Conservation (phyloP, 331 rosid genomes). For the Pyrus hybrid region DNA sequence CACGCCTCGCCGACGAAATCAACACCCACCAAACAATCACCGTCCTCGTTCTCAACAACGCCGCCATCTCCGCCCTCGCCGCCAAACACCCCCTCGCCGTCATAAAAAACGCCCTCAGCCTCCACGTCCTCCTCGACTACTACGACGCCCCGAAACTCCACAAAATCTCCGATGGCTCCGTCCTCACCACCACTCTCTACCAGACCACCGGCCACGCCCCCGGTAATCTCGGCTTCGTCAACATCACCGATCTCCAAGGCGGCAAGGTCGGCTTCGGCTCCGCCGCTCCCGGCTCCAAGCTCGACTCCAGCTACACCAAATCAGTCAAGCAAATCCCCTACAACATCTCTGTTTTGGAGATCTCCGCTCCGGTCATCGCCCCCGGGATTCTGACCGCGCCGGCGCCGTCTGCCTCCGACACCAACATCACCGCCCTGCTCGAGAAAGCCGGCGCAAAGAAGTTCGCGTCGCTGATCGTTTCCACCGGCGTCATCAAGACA, state of each 20-base stretch:
- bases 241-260: slow-evolving; percentile 79
- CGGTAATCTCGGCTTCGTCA: slow-evolving; percentile 73
- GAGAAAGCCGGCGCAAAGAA: slow-evolving; percentile 83
- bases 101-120: slow-evolving; percentile 66
- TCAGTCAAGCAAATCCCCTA: slow-evolving; percentile 72
- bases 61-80: slow-evolving; percentile 47
- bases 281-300: slow-evolving; percentile 79
- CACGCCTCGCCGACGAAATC: slow-evolving; percentile 72
- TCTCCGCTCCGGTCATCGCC: slow-evolving; percentile 63
- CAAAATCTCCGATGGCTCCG: slow-evolving; percentile 68
- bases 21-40: slow-evolving; percentile 82
- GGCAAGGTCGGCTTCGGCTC: slow-evolving; percentile 93
- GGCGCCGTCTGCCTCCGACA: slow-evolving; percentile 56
- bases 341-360: slow-evolving; percentile 76
- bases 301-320: slow-evolving; percentile 69
- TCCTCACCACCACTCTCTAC: slow-evolving; percentile 72
- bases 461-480: slow-evolving; percentile 41
- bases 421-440: slow-evolving; percentile 58
- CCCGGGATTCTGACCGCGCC: slow-evolving; percentile 79
- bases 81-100: slow-evolving; percentile 70
- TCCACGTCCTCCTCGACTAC: slow-evolving; percentile 74
- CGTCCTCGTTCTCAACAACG: slow-evolving; percentile 62
- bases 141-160: slow-evolving; percentile 74
- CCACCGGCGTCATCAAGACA: slow-evolving; percentile 68
- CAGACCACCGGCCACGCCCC: slow-evolving; percentile 84